A percentile compares a stretch with the other conserved stretches of the same genome.
Evolutionary conservation across 225 moss, liverwort and hornwort genomes (phyloP).

Genomic region (Takakia lepidozioides): DNA sequence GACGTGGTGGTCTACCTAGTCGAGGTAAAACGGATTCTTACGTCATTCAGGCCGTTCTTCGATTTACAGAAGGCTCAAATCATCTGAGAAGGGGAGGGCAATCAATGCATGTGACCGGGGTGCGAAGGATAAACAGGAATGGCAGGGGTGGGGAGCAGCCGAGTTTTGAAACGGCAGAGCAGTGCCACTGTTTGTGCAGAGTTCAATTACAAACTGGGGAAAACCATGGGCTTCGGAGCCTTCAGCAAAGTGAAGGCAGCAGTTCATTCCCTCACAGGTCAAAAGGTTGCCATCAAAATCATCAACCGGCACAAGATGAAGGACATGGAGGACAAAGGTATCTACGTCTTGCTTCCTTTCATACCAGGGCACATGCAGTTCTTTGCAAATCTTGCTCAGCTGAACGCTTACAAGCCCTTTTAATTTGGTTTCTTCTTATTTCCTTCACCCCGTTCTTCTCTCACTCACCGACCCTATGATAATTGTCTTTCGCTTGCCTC

Average conservation of each 20-base stretch:
- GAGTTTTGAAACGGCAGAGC: conserved; percentile 34
- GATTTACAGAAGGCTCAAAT: no score
- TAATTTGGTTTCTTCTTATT: no score
- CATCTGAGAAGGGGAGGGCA: background rate
- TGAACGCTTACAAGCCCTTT: no score
- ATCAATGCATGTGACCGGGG: conserved; percentile 1
- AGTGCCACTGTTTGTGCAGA: conserved; percentile 51
- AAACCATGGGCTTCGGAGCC: conserved; percentile 84
- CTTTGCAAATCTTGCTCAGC: no score
- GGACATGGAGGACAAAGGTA: conserved; percentile 96
- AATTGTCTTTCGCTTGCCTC: no score
- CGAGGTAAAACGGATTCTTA: no score
- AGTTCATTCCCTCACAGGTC: conserved; percentile 65
- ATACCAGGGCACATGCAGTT: no score
- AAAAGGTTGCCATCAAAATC: conserved; percentile 93
- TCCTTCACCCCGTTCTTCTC: no score
- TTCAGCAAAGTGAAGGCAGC: conserved; percentile 96
- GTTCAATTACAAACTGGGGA: conserved; percentile 77
- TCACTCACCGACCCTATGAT: no score
- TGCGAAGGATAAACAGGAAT: conserved; percentile 28
- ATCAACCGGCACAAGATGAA: conserved; percentile 83
- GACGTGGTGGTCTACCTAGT: no score
- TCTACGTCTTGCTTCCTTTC: no score
- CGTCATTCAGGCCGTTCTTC: no score
- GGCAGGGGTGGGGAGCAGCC: conserved; percentile 41